A percentile compares a stretch with the other conserved stretches of the same genome.
These are phyloP conservation scores for Syncephalis plumigaleata DNA, from an alignment of 371 early-diverging fungal genomes.

Conservation along the genomic window DNA sequence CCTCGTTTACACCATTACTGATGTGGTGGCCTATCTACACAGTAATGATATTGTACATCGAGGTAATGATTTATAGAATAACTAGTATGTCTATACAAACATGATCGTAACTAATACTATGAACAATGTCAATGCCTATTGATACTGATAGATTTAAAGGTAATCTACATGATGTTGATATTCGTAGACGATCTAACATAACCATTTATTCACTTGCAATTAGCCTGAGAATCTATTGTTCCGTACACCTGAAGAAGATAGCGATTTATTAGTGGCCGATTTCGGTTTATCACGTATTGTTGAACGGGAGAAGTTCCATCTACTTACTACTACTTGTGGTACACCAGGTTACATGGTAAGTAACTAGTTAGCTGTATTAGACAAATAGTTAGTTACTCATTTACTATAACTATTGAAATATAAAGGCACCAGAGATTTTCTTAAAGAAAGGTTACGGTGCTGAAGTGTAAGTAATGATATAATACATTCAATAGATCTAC, in stretches of 20 bases:
- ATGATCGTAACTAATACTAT: neutral
- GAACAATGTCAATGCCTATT: slow-evolving; percentile 7
- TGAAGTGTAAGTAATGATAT: slow-evolving; percentile 21
- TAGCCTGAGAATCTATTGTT: slow-evolving; percentile 81
- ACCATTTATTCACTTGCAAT: neutral
- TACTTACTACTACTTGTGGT: slow-evolving; percentile 68
- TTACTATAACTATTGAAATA: neutral
- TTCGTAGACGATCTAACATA: neutral
- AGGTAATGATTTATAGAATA: slow-evolving; percentile 24
- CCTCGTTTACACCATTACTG: slow-evolving; percentile 51
- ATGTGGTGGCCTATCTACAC: slow-evolving; percentile 69
- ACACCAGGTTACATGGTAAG: slow-evolving; percentile 71
- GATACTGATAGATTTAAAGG: slow-evolving; percentile 23
- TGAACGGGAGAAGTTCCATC: slow-evolving; percentile 56
- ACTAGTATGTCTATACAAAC: neutral
- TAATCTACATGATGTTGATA: slow-evolving; percentile 2
- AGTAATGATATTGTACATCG: slow-evolving; percentile 74
- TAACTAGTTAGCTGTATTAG: slow-evolving; percentile 8
- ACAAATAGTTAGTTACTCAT: neutral
- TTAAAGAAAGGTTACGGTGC: slow-evolving; percentile 44
- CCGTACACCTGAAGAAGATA: slow-evolving; percentile 43
- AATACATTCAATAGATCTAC: no score
- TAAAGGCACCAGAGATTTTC: slow-evolving; percentile 51
- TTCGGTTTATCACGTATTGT: slow-evolving; percentile 77
- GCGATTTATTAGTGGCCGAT: slow-evolving; percentile 68